Evolutionary conservation across 129 eudicot species (phyloP), one percentile per base, ranked within the genome.

Genomic region (Saposhnikovia divaricata): DNA sequence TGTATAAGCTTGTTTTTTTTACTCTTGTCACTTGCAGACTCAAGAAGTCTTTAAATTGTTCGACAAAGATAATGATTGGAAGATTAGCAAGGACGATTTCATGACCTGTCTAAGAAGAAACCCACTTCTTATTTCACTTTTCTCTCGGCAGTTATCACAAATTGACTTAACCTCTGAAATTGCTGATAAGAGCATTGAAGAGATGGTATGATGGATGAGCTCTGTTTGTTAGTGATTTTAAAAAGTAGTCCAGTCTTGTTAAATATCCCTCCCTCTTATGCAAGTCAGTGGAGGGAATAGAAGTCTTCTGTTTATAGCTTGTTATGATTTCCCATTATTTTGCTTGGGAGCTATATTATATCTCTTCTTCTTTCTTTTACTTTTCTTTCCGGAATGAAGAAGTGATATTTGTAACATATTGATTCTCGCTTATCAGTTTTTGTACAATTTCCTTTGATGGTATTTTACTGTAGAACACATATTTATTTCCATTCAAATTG

Each of bases 81-180:
- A 50, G 76, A 87, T 95, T 63, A 90, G 95, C 90, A 89, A 89
- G 73, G 86, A 90, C 12, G 99, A 95, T 77, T 95, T 95, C 70
- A 13, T 81, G 19, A 72, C 80, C 21, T 92, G 95, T 78, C 87
- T 95, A 81, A 87, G 87, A 87, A 87, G 86, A 87, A 79, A 95
- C 48, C 99, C 98, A 27, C 83, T 90, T 86, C 94, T 95, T 15
- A 83, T 92, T 3, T 92, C 95, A 72, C 86, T 89, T 69, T 95
- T 95, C 77, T 83, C 86, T 15, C 87, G 86, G 70, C 89, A 42
- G 45, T 87, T 90, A 74, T 75, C 69, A 80, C 84, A 84, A 65
- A 81, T 78, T 39, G 79, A 83, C 80, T 84, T 76, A 75, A 44
- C 59, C 61, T 28, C 82, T 46, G 76, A 83, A 61, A 73, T 57